These are phyloP conservation scores for Aspergillus sojae DNA, from an alignment of 2,329 filamentous ascomycete species.

Conservation along the genomic window DNA sequence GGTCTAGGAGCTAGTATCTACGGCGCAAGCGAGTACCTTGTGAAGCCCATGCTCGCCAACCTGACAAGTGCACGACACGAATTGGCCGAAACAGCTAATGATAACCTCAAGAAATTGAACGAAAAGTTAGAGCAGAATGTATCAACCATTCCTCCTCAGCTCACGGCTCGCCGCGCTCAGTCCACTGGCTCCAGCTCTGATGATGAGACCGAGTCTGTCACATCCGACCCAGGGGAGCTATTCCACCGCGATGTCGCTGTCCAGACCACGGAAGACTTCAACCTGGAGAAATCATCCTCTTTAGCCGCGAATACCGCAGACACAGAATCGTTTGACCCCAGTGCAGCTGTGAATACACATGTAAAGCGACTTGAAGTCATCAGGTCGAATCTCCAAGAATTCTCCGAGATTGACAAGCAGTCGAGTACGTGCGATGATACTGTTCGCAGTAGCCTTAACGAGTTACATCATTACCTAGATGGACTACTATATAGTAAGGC, in stretches of 20 bases:
- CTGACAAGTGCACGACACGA: slow-evolving; percentile 61
- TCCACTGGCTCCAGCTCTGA: slow-evolving; percentile 27
- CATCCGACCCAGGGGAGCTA: slow-evolving; percentile 64
- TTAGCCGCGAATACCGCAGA: slow-evolving; percentile 19
- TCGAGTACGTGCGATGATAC: slow-evolving; percentile 36
- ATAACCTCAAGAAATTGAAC: slow-evolving; percentile 59
- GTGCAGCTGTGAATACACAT: slow-evolving; percentile 38
- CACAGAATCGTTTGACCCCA: slow-evolving; percentile 22
- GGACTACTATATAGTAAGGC: slow-evolving; percentile 44
- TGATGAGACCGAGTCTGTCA: slow-evolving; percentile 52
- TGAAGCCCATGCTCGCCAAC: slow-evolving; percentile 60
- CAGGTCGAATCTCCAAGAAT: slow-evolving; percentile 53
- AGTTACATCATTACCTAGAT: slow-evolving; percentile 58
- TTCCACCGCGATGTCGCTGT: slow-evolving; percentile 66
- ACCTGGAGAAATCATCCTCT: not conserved
- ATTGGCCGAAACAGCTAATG: slow-evolving; percentile 54
- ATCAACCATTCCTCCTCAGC: slow-evolving; percentile 53
- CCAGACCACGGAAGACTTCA: slow-evolving; percentile 56
- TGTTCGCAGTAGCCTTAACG: slow-evolving; percentile 38
- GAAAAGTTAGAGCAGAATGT: slow-evolving; percentile 56
- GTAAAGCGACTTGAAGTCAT: slow-evolving; percentile 54
- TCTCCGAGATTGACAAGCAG: slow-evolving; percentile 44
- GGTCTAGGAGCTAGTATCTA: slow-evolving; percentile 60
- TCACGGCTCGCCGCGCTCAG: slow-evolving; percentile 26
- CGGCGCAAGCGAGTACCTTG: slow-evolving; percentile 60